Conservation (phyloP, 495 filamentous ascomycete genomes). For the Penicillium salamii region DNA sequence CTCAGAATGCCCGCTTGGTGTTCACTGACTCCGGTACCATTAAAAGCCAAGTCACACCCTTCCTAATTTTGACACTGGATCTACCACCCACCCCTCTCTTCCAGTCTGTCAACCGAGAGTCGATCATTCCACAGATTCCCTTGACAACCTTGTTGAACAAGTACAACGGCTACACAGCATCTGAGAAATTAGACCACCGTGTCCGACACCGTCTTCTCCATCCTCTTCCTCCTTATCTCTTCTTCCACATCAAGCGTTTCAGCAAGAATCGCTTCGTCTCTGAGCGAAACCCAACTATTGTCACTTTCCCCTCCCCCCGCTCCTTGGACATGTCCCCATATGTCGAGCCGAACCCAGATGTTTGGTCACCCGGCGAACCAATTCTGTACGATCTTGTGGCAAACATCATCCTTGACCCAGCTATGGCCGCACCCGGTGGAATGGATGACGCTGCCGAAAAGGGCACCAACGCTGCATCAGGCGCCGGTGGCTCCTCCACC, state of each 20-base stretch:
- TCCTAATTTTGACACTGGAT: constrained; percentile 88
- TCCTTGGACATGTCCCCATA: constrained; percentile 86
- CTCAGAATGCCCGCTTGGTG: constrained; percentile 75
- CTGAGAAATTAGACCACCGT: constrained; percentile 82
- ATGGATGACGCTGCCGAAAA: constrained; percentile 78
- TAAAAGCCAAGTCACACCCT: constrained; percentile 70
- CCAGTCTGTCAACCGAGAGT: constrained; percentile 83
- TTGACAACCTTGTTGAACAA: constrained; percentile 87
- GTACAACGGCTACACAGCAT: constrained; percentile 85
- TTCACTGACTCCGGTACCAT: constrained; percentile 90
- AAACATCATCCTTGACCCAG: constrained; percentile 71
- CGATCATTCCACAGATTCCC: constrained; percentile 95
- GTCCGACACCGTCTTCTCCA: constrained; percentile 88
- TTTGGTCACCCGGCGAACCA: constrained; percentile 69
- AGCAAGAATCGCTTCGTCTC: constrained; percentile 90
- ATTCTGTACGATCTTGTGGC: constrained; percentile 96
- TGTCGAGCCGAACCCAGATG: constrained; percentile 67
- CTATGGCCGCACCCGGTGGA: constrained; percentile 75
- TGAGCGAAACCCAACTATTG: constrained; percentile 96
- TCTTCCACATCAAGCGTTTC: constrained; percentile 98
- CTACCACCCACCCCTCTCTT: constrained; percentile 93
- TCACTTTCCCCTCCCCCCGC: constrained; percentile 79
- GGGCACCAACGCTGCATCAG: constrained; percentile 72
- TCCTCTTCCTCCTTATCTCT: constrained; percentile 85
- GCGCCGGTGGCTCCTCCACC: constrained; percentile 46